Evolutionary conservation across 805 yeast species (phyloP).

Genomic region (Hanseniaspora lindneri): DNA sequence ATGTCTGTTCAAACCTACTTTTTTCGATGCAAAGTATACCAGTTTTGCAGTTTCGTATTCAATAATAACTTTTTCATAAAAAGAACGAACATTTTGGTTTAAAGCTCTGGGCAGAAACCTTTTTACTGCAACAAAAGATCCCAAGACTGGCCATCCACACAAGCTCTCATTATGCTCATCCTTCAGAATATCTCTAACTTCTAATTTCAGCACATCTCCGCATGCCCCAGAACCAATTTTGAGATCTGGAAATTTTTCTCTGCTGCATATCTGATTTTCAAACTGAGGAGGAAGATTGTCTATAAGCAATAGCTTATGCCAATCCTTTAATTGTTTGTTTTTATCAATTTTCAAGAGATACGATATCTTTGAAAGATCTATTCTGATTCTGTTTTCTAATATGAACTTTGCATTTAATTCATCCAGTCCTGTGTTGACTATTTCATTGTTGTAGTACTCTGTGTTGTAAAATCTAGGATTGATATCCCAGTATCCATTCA

Average conservation of each 20-base stretch:
- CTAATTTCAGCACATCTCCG: constrained; percentile 13
- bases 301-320: constrained; percentile 12
- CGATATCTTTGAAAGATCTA: constrained; percentile 8
- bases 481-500: constrained; percentile 9
- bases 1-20: constrained; percentile 3
- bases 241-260: neutral
- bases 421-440: constrained; percentile 12
- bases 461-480: constrained; percentile 12
- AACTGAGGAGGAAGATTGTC: constrained; percentile 11
- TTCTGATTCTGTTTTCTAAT: constrained; percentile 12
- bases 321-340: constrained; percentile 11
- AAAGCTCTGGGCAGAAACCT: constrained; percentile 15
- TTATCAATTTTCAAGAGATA: constrained; percentile 13
- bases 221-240: constrained; percentile 14
- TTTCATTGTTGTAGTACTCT: constrained; percentile 6
- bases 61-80: constrained; percentile 15
- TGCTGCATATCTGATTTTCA: constrained; percentile 4
- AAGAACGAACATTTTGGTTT: constrained; percentile 15
- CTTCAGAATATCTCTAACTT: neutral
- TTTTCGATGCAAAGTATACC: constrained; percentile 8
- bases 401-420: constrained; percentile 12
- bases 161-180: constrained; percentile 8
- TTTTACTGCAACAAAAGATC: constrained; percentile 10
- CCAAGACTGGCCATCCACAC: constrained; percentile 2
- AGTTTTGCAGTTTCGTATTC: constrained; percentile 15